Percentiles rank a stretch among this genome's conserved stretches.
Evolutionary conservation across 805 yeast species (phyloP).

Genomic region (Lachancea meyersii): DNA sequence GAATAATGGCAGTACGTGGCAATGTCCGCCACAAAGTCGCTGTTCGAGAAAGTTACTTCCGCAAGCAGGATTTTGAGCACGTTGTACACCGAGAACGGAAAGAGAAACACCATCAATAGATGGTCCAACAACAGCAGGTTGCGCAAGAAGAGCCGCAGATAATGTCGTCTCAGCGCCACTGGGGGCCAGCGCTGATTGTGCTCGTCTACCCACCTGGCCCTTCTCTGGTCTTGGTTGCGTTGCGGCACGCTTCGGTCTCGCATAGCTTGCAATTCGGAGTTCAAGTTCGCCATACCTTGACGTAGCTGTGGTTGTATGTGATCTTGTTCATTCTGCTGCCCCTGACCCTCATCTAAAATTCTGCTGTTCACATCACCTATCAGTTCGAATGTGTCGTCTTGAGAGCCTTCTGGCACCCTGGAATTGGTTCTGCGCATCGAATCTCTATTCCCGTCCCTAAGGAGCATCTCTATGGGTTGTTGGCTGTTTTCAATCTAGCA

Average conservation of each 20-base stretch:
- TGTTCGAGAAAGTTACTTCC: constrained; percentile 26
- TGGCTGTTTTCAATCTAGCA: too few species aligned
- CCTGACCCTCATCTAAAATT: too few species aligned
- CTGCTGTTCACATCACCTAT: too few species aligned
- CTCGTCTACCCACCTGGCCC: not conserved
- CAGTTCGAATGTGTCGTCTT: too few species aligned
- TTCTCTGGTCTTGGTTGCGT: not conserved
- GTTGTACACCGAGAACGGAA: constrained; percentile 32
- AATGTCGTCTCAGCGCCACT: constrained; percentile 19
- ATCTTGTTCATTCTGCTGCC: too few species aligned
- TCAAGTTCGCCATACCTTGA: too few species aligned
- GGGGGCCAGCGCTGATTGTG: constrained; percentile 7
- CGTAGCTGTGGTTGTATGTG: too few species aligned
- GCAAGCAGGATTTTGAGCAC: constrained; percentile 25
- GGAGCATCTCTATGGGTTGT: too few species aligned
- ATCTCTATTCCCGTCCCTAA: too few species aligned
- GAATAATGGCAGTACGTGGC: constrained; percentile 20
- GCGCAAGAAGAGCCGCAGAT: constrained; percentile 20
- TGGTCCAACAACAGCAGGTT: constrained; percentile 27
- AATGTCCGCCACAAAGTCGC: constrained; percentile 26
- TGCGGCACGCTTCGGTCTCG: not conserved
- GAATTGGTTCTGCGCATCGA: too few species aligned
- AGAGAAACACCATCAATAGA: constrained; percentile 22
- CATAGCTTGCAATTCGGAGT: not conserved
- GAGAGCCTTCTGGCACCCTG: too few species aligned